Percentiles rank a stretch among this genome's conserved stretches.
These are phyloP conservation scores for Pseudevernia furfuracea DNA, from an alignment of 495 filamentous ascomycete species.

Conservation along the genomic window DNA sequence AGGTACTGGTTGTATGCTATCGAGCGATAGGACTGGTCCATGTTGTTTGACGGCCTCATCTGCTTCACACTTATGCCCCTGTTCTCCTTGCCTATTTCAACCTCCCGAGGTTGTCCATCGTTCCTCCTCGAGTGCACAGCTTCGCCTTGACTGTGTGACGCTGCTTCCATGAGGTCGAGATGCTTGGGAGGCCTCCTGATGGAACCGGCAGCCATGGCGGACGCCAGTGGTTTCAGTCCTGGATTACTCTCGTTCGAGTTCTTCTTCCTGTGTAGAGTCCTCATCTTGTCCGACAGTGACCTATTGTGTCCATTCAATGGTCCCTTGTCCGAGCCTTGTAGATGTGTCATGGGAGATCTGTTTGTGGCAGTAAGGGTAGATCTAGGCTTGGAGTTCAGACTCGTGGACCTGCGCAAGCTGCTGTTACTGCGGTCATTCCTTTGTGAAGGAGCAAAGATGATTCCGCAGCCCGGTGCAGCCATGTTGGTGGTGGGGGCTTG, in stretches of 20 bases:
- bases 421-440: conserved; percentile 24
- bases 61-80: conserved; percentile 6
- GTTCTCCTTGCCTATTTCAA: conserved; percentile 23
- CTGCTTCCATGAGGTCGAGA: conserved; percentile 26
- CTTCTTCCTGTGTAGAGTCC: conserved; percentile 24
- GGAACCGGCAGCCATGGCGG: conserved; percentile 11
- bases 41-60: conserved; percentile 17
- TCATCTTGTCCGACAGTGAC: conserved; percentile 23
- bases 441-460: conserved; percentile 21
- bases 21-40: conserved; percentile 19
- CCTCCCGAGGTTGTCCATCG: conserved; percentile 8
- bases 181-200: conserved; percentile 18
- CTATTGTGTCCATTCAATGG: conserved; percentile 17
- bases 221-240: conserved; percentile 11
- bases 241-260: conserved; percentile 20
- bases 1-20: conserved; percentile 28
- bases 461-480: conserved; percentile 24
- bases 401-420: conserved; percentile 17
- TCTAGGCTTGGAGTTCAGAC: conserved; percentile 22
- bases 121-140: conserved; percentile 10
- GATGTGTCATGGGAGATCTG: conserved; percentile 11
- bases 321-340: conserved; percentile 8
- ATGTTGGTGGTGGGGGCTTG: conserved; percentile 20
- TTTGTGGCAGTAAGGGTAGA: conserved; percentile 11
- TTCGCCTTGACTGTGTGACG: conserved; percentile 19